Percentiles rank a stretch among this genome's conserved stretches.
phyloP scores from a whole-genome alignment of 306 rosid species.

The Hippophae gyantsensis region DNA sequence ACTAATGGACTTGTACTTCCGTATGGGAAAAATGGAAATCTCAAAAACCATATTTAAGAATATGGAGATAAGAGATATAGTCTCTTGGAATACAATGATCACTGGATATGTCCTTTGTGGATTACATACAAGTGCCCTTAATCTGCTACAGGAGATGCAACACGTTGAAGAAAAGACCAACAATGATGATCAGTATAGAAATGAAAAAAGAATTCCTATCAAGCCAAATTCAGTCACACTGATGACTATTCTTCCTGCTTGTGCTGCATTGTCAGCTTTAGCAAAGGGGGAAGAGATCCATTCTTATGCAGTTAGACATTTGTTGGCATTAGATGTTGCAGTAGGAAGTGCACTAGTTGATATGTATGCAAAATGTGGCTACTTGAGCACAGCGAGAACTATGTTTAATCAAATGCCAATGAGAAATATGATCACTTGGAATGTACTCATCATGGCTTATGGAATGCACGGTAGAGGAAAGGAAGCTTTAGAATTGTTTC shows the following conservation, averaged over 20 bases:
- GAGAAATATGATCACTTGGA: conserved; percentile 73
- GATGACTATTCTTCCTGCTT: conserved; percentile 77
- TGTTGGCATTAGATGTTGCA: conserved; percentile 53
- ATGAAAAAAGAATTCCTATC: conserved; percentile 24
- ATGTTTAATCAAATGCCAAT: conserved; percentile 59
- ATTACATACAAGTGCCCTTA: conserved; percentile 47
- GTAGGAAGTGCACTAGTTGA: conserved; percentile 79
- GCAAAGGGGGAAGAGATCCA: conserved; percentile 78
- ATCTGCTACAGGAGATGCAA: conserved; percentile 52
- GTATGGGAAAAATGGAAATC: conserved; percentile 47
- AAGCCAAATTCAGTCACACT: conserved; percentile 75
- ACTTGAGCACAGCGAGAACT: conserved; percentile 44
- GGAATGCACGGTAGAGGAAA: conserved; percentile 84
- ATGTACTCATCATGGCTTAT: conserved; percentile 72
- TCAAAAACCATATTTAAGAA: conserved; percentile 45
- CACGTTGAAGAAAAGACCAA: conserved; percentile 12
- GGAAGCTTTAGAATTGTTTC: conserved; percentile 55
- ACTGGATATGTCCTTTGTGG: conserved; percentile 65
- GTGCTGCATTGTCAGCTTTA: conserved; percentile 58
- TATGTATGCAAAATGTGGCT: conserved; percentile 90
- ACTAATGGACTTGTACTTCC: conserved; percentile 72
- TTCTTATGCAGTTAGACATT: conserved; percentile 58
- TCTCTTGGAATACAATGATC: conserved; percentile 82
- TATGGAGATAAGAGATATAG: conserved; percentile 47
- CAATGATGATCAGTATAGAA: conserved; percentile 16